Percentiles rank a stretch among this genome's conserved stretches.
phyloP scores from a whole-genome alignment of 2,329 filamentous ascomycete species.

The Calonectria pseudoturangicola region DNA sequence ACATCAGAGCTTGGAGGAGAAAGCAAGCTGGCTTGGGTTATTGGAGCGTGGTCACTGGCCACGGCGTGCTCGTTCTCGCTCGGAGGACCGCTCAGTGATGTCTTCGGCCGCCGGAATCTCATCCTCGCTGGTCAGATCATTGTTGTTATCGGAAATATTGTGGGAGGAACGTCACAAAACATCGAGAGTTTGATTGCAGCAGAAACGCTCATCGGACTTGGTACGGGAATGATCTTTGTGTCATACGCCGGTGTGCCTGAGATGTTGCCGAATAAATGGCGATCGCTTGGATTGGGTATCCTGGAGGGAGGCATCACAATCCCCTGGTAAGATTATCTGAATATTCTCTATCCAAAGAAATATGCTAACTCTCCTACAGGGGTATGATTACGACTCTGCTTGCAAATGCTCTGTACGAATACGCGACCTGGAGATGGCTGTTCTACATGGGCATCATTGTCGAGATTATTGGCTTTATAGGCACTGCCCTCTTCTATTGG shows the following conservation, averaged over 20 bases:
- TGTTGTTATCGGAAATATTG: slow-evolving; percentile 5
- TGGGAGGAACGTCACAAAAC: slow-evolving; percentile 7
- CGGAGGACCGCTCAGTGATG: slow-evolving; percentile 2
- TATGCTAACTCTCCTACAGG: background rate
- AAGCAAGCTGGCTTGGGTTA: slow-evolving; percentile 12
- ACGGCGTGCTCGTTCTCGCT: slow-evolving; percentile 15
- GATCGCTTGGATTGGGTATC: slow-evolving; percentile 11
- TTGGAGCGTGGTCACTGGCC: slow-evolving; percentile 14
- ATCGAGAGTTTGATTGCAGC: slow-evolving; percentile 15
- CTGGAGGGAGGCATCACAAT: slow-evolving; percentile 13
- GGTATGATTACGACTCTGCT: slow-evolving; percentile 11
- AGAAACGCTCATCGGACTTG: slow-evolving; percentile 1
- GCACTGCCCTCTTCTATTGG: slow-evolving; percentile 18
- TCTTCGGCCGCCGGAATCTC: slow-evolving; percentile 10
- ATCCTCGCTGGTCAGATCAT: slow-evolving; percentile 5
- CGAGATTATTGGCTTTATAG: background rate
- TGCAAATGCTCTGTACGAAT: slow-evolving; percentile 4
- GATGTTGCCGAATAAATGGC: slow-evolving; percentile 17
- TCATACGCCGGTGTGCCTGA: slow-evolving; percentile 7
- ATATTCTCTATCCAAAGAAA: no score
- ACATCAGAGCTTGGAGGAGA: slow-evolving; percentile 8
- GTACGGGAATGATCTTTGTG: slow-evolving; percentile 13
- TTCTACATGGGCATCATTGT: slow-evolving; percentile 20
- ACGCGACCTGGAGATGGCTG: slow-evolving; percentile 15
- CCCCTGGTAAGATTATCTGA: background rate